These are phyloP conservation scores for Tardiomyces depauwii DNA, from an alignment of 1,139 yeast genomes.

Conservation along the genomic window DNA sequence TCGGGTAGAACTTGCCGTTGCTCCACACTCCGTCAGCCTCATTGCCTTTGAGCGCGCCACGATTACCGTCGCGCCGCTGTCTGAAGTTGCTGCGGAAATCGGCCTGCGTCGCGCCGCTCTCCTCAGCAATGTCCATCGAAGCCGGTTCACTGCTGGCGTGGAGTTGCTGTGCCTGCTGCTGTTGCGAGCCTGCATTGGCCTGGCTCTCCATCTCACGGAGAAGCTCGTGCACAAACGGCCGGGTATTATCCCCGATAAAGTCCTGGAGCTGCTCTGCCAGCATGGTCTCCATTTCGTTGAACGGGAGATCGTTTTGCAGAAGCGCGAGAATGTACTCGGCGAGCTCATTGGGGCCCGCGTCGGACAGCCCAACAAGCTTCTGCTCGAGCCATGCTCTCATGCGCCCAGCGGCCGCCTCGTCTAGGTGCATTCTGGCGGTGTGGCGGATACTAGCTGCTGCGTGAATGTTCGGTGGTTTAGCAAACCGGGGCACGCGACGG, in stretches of 20 bases:
- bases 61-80: background rate
- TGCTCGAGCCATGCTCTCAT: conserved; percentile 24
- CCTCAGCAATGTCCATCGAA: background rate
- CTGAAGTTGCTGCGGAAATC: conserved; percentile 1
- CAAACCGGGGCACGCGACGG: no score
- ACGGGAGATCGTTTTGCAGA: conserved; percentile 27
- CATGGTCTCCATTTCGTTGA: conserved; percentile 22
- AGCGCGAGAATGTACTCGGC: conserved; percentile 36
- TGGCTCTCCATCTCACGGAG: conserved; percentile 10
- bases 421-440: background rate
- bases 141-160: background rate
- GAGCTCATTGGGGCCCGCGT: conserved; percentile 34
- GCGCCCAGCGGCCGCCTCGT: background rate
- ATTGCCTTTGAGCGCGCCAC: background rate
- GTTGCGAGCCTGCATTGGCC: background rate
- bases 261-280: conserved; percentile 29
- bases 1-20: conserved; percentile 18
- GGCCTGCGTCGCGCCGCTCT: background rate
- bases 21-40: conserved; percentile 14
- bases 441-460: no score
- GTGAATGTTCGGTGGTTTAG: no score
- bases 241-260: conserved; percentile 20
- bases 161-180: conserved; percentile 3
- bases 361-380: conserved; percentile 23
- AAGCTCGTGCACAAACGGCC: conserved; percentile 15